These are phyloP conservation scores for Globisporangium iwayamae DNA, from an alignment of 352 stramenopile species.

Conservation along the genomic window DNA sequence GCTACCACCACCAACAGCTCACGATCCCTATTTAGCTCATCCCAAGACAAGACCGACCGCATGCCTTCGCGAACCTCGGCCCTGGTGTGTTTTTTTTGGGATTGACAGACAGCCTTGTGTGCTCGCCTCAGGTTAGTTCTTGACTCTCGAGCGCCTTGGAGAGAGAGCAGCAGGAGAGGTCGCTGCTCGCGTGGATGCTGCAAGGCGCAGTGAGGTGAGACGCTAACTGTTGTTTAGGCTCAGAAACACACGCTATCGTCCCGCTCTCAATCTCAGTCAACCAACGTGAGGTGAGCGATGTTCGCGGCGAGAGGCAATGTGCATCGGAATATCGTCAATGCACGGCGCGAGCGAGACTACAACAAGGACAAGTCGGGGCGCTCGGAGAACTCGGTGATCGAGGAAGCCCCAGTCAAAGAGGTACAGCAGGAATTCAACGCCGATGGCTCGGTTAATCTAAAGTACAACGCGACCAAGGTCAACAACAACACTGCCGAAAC, in stretches of 20 bases:
- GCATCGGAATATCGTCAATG: slow-evolving; percentile 23
- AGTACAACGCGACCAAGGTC: background rate
- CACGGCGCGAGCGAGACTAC: slow-evolving; percentile 14
- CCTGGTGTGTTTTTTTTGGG: background rate
- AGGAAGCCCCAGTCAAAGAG: slow-evolving; percentile 17
- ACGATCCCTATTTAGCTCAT: background rate
- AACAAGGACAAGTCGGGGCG: slow-evolving; percentile 5
- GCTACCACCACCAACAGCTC: background rate
- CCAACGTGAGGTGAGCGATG: slow-evolving; percentile 10
- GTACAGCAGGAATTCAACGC: slow-evolving; percentile 17
- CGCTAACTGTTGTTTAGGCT: background rate
- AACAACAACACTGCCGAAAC: background rate
- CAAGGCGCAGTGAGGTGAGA: background rate
- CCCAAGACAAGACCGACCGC: background rate
- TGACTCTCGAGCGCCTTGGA: background rate
- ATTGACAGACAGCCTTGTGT: background rate
- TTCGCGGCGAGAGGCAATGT: slow-evolving; percentile 22
- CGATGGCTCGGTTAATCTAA: background rate
- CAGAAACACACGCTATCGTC: background rate
- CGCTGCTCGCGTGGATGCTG: slow-evolving; percentile 2
- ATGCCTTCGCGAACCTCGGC: background rate
- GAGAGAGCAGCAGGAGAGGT: background rate
- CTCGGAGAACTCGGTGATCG: slow-evolving; percentile 9
- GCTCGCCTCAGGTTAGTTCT: slow-evolving; percentile 1
- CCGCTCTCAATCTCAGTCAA: background rate